phyloP scores from a whole-genome alignment of 2,329 filamentous ascomycete genomes.

The Fonsecaea monophora region DNA sequence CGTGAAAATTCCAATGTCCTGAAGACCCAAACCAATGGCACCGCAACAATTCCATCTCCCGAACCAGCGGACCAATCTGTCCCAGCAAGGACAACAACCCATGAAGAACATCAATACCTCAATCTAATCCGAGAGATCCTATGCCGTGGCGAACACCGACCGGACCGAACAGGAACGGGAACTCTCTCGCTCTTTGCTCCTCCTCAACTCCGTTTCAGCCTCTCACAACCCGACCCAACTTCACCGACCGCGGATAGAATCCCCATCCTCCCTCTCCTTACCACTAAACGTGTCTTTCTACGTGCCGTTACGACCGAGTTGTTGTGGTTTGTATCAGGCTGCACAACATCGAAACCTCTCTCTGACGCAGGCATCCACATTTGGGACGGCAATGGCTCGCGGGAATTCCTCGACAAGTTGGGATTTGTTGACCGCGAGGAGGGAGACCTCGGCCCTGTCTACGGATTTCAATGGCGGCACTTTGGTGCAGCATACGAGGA shows the following conservation, averaged over 20 bases:
- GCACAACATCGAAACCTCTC: slow-evolving; percentile 78
- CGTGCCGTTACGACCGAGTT: slow-evolving; percentile 90
- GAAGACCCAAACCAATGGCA: slow-evolving; percentile 12
- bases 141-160: slow-evolving; percentile 80
- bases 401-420: slow-evolving; percentile 84
- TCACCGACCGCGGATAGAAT: slow-evolving; percentile 49
- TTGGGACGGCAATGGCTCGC: slow-evolving; percentile 96
- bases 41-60: slow-evolving; percentile 12
- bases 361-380: slow-evolving; percentile 87
- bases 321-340: slow-evolving; percentile 91
- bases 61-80: background rate
- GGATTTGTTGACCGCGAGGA: slow-evolving; percentile 81
- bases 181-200: slow-evolving; percentile 91
- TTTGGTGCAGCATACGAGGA: slow-evolving; percentile 92
- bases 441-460: slow-evolving; percentile 92
- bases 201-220: slow-evolving; percentile 81
- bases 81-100: slow-evolving; percentile 44
- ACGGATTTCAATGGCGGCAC: slow-evolving; percentile 98
- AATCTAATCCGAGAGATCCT: slow-evolving; percentile 87
- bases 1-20: slow-evolving; percentile 36
- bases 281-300: slow-evolving; percentile 94
- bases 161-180: slow-evolving; percentile 91
- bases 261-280: slow-evolving; percentile 86
- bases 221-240: slow-evolving; percentile 63
- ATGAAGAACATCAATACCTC: slow-evolving; percentile 95